Conservation (phyloP, 345 rosid species). For the Lepidium sativum region DNA sequence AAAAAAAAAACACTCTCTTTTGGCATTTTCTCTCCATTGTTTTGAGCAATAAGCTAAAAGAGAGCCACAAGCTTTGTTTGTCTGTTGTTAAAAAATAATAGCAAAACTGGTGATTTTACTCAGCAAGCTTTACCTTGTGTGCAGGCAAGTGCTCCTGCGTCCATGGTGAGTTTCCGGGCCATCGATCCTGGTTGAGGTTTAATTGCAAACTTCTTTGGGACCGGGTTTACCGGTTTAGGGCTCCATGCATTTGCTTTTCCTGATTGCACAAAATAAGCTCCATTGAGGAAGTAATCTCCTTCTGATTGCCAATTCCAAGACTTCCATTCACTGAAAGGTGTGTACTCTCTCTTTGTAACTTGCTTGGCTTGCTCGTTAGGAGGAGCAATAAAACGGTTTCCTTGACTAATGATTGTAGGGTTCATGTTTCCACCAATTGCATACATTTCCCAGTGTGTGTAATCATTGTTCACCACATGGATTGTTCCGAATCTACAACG, state of each 20-base stretch:
- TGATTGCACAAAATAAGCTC: constrained; percentile 59
- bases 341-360: constrained; percentile 50
- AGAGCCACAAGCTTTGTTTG: not conserved
- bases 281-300: constrained; percentile 55
- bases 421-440: constrained; percentile 58
- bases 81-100: not conserved
- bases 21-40: not conserved
- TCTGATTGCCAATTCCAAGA: constrained; percentile 67
- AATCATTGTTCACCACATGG: constrained; percentile 76
- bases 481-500: constrained; percentile 50
- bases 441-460: constrained; percentile 64
- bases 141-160: constrained; percentile 49
- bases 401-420: constrained; percentile 69
- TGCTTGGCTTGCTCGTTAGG: constrained; percentile 32
- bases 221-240: not conserved
- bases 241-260: constrained; percentile 34
- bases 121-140: constrained; percentile 14
- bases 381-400: constrained; percentile 75
- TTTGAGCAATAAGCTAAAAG: constrained; percentile 3
- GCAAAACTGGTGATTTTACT: not conserved
- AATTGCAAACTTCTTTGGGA: constrained; percentile 26
- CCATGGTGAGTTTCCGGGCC: constrained; percentile 37
- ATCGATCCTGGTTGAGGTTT: constrained; percentile 38
- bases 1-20: not conserved
- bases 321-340: constrained; percentile 38